Conservation (phyloP, 2,329 filamentous ascomycete genomes). For the Scleromitrula shiraiana region DNA sequence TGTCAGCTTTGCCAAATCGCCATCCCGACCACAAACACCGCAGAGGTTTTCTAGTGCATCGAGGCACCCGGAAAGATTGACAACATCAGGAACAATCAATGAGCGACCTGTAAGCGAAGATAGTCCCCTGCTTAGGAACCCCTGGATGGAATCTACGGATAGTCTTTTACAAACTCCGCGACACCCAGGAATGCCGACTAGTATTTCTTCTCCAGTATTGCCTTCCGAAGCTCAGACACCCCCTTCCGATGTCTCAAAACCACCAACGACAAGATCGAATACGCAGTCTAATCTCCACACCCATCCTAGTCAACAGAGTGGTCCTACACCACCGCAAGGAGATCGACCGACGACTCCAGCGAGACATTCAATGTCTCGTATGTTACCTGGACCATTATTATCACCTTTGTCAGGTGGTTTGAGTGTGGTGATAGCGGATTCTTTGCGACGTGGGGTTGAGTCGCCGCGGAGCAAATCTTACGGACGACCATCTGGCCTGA, state of each 20-base stretch:
- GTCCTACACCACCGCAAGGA: conserved; percentile 31
- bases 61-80: conserved; percentile 15
- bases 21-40: conserved; percentile 18
- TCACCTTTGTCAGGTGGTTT: conserved; percentile 53
- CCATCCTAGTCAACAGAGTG: conserved; percentile 25
- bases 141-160: conserved; percentile 22
- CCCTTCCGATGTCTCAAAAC: conserved; percentile 16
- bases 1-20: conserved; percentile 22
- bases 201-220: conserved; percentile 24
- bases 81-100: conserved; percentile 9
- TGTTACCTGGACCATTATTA: conserved; percentile 50
- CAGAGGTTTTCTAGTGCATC: conserved; percentile 19
- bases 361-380: conserved; percentile 41
- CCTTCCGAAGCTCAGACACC: conserved; percentile 25
- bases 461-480: conserved; percentile 29
- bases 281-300: conserved; percentile 25
- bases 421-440: conserved; percentile 56
- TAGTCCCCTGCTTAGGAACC: conserved; percentile 24
- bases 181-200: conserved; percentile 20
- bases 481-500: conserved; percentile 23
- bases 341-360: conserved; percentile 33
- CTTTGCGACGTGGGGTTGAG: conserved; percentile 49
- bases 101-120: conserved; percentile 13
- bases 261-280: conserved; percentile 20
- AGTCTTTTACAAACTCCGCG: conserved; percentile 14